Percentiles rank a stretch among this genome's conserved stretches.
phyloP scores from a whole-genome alignment of 768 basidiomycete genomes.

The Boletus rubescentipes region DNA sequence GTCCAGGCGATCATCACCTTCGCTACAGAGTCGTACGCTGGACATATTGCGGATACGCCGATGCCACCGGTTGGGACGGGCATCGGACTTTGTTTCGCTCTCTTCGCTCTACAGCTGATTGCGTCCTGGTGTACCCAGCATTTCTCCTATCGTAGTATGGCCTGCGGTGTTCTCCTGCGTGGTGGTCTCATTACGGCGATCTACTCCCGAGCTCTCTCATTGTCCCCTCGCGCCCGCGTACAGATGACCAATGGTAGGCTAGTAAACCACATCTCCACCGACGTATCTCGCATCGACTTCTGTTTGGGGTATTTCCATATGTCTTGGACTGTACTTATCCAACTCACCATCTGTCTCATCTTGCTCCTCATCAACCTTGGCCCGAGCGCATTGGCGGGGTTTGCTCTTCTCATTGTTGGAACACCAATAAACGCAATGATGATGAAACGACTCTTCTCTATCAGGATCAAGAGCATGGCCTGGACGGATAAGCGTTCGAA shows the following conservation, averaged over 20 bases:
- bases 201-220: conserved; percentile 71
- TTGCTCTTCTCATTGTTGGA: conserved; percentile 63
- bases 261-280: conserved; percentile 92
- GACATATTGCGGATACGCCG: conserved; percentile 37
- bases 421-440: conserved; percentile 71
- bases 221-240: conserved; percentile 77
- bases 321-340: conserved; percentile 75
- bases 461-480: conserved; percentile 72
- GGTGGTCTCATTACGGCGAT: conserved; percentile 87
- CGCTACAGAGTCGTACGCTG: conserved; percentile 57
- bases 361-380: conserved; percentile 76
- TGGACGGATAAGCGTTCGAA: conserved; percentile 93
- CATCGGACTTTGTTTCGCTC: conserved; percentile 68
- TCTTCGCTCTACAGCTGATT: conserved; percentile 67
- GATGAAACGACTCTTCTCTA: conserved; percentile 61
- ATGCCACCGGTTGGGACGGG: conserved; percentile 53
- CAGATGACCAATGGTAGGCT: conserved; percentile 85
- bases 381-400: conserved; percentile 52
- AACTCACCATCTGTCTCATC: conserved; percentile 72
- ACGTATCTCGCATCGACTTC: conserved; percentile 90
- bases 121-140: conserved; percentile 72
- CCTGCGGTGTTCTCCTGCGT: conserved; percentile 77
- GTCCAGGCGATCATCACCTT: conserved; percentile 71
- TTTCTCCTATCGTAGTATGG: conserved; percentile 76
- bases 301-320: conserved; percentile 80